Percentiles rank a stretch among this genome's conserved stretches.
These are phyloP conservation scores for Dendrothele bispora DNA, from an alignment of 768 basidiomycete species.

Conservation along the genomic window DNA sequence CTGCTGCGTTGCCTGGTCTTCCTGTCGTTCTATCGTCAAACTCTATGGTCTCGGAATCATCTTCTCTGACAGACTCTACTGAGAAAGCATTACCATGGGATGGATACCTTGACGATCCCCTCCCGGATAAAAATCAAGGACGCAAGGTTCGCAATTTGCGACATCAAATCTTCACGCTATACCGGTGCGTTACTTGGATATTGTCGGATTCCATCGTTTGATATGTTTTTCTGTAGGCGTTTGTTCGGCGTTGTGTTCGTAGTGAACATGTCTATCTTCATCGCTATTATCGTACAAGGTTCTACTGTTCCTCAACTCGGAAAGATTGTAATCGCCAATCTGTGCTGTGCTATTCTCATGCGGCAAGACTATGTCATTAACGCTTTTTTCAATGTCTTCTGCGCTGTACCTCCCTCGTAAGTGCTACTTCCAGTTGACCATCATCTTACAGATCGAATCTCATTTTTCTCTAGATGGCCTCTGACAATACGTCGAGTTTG, in stretches of 20 bases:
- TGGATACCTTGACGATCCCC: constrained; percentile 47
- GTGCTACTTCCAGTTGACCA: too few relatives aligned
- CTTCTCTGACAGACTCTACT: too few relatives aligned
- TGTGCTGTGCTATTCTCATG: constrained; percentile 49
- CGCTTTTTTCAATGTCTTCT: constrained; percentile 52
- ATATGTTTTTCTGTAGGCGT: too few relatives aligned
- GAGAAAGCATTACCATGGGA: constrained; percentile 46
- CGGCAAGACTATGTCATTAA: constrained; percentile 61
- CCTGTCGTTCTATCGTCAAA: too few relatives aligned
- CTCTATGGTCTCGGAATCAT: too few relatives aligned
- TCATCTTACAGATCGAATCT: too few relatives aligned
- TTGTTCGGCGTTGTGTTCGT: constrained; percentile 61
- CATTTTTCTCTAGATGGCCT: constrained; percentile 43
- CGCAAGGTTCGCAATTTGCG: constrained; percentile 51
- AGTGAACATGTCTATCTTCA: constrained; percentile 52
- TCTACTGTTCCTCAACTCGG: constrained; percentile 37
- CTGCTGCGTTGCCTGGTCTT: too few relatives aligned
- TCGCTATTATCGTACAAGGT: constrained; percentile 35
- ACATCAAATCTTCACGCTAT: constrained; percentile 54
- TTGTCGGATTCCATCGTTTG: too few relatives aligned
- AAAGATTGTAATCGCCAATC: constrained; percentile 43
- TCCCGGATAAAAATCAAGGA: constrained; percentile 53
- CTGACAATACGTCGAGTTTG: constrained; percentile 51
- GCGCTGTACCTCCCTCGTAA: constrained; percentile 49
- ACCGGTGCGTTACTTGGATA: too few relatives aligned